phyloP scores from a whole-genome alignment of 768 basidiomycete genomes.

The Neoboletus subvelutipes region DNA sequence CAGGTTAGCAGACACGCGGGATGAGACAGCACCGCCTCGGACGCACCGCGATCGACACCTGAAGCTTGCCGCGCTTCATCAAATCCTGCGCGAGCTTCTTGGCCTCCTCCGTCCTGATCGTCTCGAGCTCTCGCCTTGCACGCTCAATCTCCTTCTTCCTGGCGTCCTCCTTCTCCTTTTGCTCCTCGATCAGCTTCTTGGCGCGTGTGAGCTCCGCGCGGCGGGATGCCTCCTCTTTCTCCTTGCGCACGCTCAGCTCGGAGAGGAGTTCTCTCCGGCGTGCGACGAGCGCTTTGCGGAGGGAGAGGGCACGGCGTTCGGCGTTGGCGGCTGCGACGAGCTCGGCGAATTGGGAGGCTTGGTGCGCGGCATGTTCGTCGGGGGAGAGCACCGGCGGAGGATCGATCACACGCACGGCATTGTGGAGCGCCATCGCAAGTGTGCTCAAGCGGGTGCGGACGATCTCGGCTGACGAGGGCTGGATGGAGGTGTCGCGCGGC shows the following conservation, averaged over 20 bases:
- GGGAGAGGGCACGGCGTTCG: constrained; percentile 73
- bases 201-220: constrained; percentile 65
- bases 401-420: constrained; percentile 59
- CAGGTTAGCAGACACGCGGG: neutral
- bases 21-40: neutral
- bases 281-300: constrained; percentile 79
- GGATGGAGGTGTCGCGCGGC: constrained; percentile 51
- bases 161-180: constrained; percentile 59
- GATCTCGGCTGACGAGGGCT: constrained; percentile 69
- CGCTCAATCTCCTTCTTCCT: constrained; percentile 72
- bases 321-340: constrained; percentile 65
- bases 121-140: constrained; percentile 67
- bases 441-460: constrained; percentile 76
- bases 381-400: constrained; percentile 39
- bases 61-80: constrained; percentile 74
- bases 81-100: constrained; percentile 84
- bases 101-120: constrained; percentile 65
- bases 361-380: constrained; percentile 42
- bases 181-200: constrained; percentile 70
- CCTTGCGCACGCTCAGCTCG: constrained; percentile 81
- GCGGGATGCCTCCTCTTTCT: constrained; percentile 82
- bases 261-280: constrained; percentile 82
- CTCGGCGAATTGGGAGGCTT: constrained; percentile 54
- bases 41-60: constrained; percentile 69
- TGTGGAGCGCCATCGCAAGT: constrained; percentile 72